Evolutionary conservation across 805 yeast genomes (phyloP), one percentile per base, ranked within the genome.

Genomic region (Wickerhamiella kazuoi): DNA sequence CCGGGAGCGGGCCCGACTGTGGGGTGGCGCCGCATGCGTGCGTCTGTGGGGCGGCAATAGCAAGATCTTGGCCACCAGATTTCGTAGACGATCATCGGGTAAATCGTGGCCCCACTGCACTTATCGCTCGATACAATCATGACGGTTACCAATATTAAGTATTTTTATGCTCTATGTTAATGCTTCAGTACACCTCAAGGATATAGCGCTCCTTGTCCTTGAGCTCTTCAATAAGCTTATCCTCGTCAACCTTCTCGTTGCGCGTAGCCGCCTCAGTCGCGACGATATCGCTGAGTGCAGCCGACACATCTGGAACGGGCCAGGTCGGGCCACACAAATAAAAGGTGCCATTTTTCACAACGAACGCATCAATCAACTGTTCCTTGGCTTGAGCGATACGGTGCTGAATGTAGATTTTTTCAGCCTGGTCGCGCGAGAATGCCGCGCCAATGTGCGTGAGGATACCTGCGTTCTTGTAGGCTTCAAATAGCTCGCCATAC

Each of bases 311-410:
- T 9, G 97, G 95, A 54, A 87, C 96, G 26, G 97, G 97, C 97
- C 97, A 87, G 2, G 96, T 87, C 33, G 97, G 97, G 46, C 97
- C 97, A 74, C 97, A 87, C 57, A 87, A 69, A 64, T 87, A 87
- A 72, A 87, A 87, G 20, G 84, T 76, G 42, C 97, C 97, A 42
- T 76, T 64, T 62, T 84, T 69, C 46, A 65, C 63, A 34, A 76
- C 78, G 60, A 87, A 73, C 37, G 94, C 86, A 33, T 74, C 80
- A 36, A 79, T 79, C 59, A 87, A 69, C 34, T 72, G 77, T 38
- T 65, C 69, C 52, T 82, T 62, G 42, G 74, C 71, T 57, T 83
- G 82, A 54, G 84, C 72, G 57, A 87, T 87, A 59, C 79, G 74
- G 61, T 87, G 96, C 63, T 87, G 97, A 52, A 87, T 87, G 61